These are phyloP conservation scores for Podospora anserina DNA, from an alignment of 495 filamentous ascomycete genomes.

Conservation along the genomic window DNA sequence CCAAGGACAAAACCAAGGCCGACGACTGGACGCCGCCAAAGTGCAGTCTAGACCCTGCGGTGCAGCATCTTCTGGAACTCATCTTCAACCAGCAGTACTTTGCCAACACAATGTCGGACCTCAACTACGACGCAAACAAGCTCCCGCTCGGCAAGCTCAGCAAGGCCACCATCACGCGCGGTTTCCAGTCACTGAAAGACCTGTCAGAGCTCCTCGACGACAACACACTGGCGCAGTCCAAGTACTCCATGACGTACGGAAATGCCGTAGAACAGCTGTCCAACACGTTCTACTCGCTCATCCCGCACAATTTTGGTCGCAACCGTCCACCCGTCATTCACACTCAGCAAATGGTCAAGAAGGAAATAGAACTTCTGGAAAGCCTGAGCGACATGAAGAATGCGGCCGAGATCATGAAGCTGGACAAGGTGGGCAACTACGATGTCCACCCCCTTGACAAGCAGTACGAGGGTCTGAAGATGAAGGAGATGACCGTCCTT, in stretches of 20 bases:
- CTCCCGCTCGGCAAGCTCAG: constrained; percentile 80
- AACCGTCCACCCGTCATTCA: constrained; percentile 64
- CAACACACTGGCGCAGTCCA: constrained; percentile 37
- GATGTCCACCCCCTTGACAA: constrained; percentile 62
- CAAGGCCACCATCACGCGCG: constrained; percentile 65
- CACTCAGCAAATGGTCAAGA: constrained; percentile 54
- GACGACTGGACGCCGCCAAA: constrained; percentile 37
- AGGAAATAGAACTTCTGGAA: constrained; percentile 73
- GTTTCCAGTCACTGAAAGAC: constrained; percentile 71
- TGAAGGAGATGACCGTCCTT: constrained; percentile 74
- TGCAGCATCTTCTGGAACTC: constrained; percentile 68
- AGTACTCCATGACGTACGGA: constrained; percentile 41
- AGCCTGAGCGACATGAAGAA: constrained; percentile 79
- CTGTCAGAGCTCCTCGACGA: constrained; percentile 61
- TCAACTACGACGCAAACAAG: constrained; percentile 76
- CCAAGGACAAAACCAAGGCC: constrained; percentile 35
- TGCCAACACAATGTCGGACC: constrained; percentile 57
- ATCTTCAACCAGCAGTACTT: constrained; percentile 79
- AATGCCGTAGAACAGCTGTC: constrained; percentile 58
- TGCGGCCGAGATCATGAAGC: constrained; percentile 71
- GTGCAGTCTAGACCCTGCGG: constrained; percentile 54
- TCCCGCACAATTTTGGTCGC: constrained; percentile 79
- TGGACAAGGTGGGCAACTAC: constrained; percentile 46
- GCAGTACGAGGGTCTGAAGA: constrained; percentile 64
- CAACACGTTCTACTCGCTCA: constrained; percentile 74